Conservation (phyloP, 2,329 filamentous ascomycete species). For the Alternaria arborescens region DNA sequence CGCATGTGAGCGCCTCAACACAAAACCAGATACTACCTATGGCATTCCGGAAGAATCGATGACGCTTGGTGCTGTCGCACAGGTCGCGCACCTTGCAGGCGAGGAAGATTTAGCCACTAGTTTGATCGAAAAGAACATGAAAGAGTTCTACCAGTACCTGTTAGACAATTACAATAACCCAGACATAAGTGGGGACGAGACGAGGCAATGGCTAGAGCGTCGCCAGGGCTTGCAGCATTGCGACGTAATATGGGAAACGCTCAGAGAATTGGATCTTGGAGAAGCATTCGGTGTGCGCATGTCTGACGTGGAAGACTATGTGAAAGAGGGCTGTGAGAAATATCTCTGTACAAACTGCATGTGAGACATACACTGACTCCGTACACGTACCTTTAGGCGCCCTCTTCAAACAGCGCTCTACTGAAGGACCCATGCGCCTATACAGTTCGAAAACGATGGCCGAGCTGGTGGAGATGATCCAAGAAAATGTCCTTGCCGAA, state of each 20-base stretch:
- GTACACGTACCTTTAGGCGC: neutral
- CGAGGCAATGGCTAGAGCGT: neutral
- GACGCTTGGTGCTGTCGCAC: constrained; percentile 4
- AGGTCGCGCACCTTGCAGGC: neutral
- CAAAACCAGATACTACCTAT: neutral
- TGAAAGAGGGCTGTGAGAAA: neutral
- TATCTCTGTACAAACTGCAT: too few relatives aligned
- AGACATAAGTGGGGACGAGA: neutral
- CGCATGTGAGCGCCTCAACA: neutral
- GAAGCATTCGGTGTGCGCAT: neutral
- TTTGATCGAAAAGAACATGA: neutral
- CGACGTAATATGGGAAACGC: neutral
- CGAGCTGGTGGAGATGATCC: neutral
- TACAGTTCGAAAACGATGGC: constrained; percentile 3
- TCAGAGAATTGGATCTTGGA: neutral
- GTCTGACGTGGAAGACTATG: neutral
- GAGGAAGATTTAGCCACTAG: neutral
- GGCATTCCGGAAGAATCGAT: neutral
- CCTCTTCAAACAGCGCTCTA: constrained; percentile 4
- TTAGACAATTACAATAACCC: neutral
- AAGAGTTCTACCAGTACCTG: constrained; percentile 2
- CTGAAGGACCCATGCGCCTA: constrained; percentile 1
- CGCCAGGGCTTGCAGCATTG: constrained; percentile 2
- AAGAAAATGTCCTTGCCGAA: neutral
- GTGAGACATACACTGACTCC: too few relatives aligned